Percentiles rank a stretch among this genome's conserved stretches.
These are phyloP conservation scores for Acorus calamus DNA, from an alignment of 106 monocot genomes.

Conservation along the genomic window DNA sequence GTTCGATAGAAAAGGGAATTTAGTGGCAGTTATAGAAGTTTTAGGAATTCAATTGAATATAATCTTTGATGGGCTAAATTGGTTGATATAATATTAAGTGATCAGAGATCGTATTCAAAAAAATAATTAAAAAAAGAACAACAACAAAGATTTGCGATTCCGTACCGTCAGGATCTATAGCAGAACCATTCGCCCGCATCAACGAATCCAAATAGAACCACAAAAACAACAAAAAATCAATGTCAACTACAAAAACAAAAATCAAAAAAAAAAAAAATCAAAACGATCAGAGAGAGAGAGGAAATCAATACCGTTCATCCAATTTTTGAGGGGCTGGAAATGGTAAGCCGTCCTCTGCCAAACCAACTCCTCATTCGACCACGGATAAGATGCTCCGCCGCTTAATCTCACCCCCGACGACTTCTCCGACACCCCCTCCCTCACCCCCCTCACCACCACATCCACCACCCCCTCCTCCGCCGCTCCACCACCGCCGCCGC, in stretches of 20 bases:
- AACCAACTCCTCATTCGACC: slow-evolving; percentile 51
- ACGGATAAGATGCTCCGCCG: slow-evolving; percentile 12
- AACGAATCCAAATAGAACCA: background rate
- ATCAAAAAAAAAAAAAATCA: background rate
- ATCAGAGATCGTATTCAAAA: background rate
- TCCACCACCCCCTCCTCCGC: background rate
- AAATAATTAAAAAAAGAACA: background rate
- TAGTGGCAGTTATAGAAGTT: no score
- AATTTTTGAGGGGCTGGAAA: slow-evolving; percentile 67
- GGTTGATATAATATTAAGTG: background rate
- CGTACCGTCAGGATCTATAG: slow-evolving; percentile 31
- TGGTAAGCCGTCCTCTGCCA: slow-evolving; percentile 78
- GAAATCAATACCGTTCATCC: slow-evolving; percentile 60
- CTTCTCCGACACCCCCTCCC: slow-evolving; percentile 57
- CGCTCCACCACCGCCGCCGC: background rate
- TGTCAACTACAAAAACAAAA: no score
- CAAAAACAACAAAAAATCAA: slow-evolving; percentile 1
- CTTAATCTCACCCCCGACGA: slow-evolving; percentile 19
- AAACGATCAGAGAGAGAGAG: background rate
- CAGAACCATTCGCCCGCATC: background rate
- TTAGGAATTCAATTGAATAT: no score
- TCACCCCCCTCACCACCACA: slow-evolving; percentile 14
- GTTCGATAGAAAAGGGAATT: no score
- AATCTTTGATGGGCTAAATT: no score
- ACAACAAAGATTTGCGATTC: background rate